phyloP scores from a whole-genome alignment of 1,139 yeast genomes.

The Zygosaccharomyces pseudobailii region DNA sequence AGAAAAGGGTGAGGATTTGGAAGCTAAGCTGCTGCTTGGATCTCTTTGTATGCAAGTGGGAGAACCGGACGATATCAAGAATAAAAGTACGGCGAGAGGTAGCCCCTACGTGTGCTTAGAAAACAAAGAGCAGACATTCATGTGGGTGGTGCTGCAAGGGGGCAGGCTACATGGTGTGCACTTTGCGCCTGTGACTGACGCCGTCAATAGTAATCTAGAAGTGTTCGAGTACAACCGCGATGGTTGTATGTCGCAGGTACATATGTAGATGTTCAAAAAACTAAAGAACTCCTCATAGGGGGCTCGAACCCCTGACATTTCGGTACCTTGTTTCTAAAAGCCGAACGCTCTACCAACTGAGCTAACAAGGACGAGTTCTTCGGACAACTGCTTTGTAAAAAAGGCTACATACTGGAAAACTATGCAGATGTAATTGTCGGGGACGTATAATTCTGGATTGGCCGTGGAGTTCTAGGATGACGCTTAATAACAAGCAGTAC shows the following conservation, averaged over 20 bases:
- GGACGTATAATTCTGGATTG: too few species aligned
- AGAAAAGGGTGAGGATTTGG: conserved; percentile 1
- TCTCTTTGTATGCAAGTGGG: conserved; percentile 8
- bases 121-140: conserved; percentile 3
- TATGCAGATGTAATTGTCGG: too few species aligned
- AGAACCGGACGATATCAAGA: neutral
- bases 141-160: conserved; percentile 7
- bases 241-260: neutral
- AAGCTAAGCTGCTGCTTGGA: conserved; percentile 4
- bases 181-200: conserved; percentile 1
- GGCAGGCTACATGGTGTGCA: neutral
- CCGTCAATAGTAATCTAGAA: neutral
- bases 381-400: neutral
- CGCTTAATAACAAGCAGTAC: too few species aligned
- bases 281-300: conserved; percentile 31
- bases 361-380: conserved; percentile 15
- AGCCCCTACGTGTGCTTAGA: conserved; percentile 1
- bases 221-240: neutral
- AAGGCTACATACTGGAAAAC: too few species aligned
- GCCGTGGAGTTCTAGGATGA: too few species aligned
- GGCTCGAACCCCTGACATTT: conserved; percentile 34
- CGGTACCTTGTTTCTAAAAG: conserved; percentile 26
- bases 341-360: conserved; percentile 12
- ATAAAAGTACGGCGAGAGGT: neutral
- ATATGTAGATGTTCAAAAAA: conserved; percentile 2